Evolutionary conservation across 148 eudicot genomes (phyloP).

Genomic region (Diospyros kaki): DNA sequence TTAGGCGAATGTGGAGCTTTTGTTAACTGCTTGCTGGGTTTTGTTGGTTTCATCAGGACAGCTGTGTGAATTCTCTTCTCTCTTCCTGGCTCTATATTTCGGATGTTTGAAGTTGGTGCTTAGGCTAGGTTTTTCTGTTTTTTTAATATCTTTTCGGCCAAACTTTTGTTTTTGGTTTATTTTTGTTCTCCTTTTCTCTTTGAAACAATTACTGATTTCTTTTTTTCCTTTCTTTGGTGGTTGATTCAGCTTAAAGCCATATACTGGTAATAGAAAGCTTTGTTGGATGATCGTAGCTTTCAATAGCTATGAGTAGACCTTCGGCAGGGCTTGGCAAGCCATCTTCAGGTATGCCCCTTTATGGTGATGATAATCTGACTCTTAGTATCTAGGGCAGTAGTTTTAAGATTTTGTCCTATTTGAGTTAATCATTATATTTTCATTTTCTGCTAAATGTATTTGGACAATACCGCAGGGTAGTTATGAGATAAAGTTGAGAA

Average conservation of each 20-base stretch:
- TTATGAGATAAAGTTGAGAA: too few relatives aligned
- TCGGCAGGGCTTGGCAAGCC: conserved; percentile 40
- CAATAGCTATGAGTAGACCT: conserved; percentile 52
- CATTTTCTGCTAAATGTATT: neutral
- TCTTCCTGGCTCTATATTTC: neutral
- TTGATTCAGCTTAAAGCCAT: neutral
- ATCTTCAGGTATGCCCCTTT: conserved; percentile 45
- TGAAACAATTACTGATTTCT: neutral
- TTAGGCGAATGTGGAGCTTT: neutral
- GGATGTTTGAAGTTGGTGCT: neutral
- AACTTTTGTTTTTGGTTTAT: neutral
- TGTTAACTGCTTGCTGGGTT: too few relatives aligned
- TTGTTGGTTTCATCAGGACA: neutral
- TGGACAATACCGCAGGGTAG: too few relatives aligned
- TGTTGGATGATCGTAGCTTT: conserved; percentile 31
- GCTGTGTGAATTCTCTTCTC: neutral
- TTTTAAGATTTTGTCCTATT: neutral
- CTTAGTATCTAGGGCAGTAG: neutral
- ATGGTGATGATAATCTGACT: neutral
- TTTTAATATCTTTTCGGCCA: neutral
- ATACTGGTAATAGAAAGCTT: conserved; percentile 12
- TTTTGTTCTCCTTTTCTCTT: neutral
- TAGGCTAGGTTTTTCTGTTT: neutral
- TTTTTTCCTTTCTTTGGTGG: neutral
- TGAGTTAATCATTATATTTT: neutral